Evolutionary conservation across 805 yeast species (phyloP).

Genomic region (Candida suzukii): DNA sequence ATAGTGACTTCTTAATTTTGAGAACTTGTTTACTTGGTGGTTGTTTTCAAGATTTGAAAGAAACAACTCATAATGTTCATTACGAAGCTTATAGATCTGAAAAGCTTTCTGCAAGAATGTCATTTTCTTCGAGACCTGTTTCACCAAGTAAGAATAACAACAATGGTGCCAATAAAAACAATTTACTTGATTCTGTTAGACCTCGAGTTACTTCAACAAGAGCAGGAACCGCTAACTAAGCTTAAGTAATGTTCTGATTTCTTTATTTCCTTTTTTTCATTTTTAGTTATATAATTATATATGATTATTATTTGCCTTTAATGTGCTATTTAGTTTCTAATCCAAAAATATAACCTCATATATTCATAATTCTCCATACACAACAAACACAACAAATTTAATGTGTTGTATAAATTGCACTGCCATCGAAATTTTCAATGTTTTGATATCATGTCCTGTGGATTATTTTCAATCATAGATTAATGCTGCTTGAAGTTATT

Average conservation of each 20-base stretch:
- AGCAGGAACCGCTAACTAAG: background rate
- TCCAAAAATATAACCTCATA: too few species aligned
- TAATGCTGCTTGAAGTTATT: too few species aligned
- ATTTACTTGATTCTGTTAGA: background rate
- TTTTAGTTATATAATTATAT: too few species aligned
- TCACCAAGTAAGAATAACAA: background rate
- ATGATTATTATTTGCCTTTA: too few species aligned
- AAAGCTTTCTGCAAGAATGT: constrained; percentile 10
- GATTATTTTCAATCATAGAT: too few species aligned
- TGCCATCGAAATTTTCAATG: too few species aligned
- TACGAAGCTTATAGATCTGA: constrained; percentile 71
- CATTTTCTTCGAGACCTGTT: background rate
- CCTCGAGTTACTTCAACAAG: background rate
- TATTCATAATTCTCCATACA: too few species aligned
- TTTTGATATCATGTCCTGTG: too few species aligned
- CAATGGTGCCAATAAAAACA: background rate
- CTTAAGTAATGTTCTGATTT: background rate
- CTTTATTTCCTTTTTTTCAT: background rate
- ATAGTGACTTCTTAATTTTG: constrained; percentile 71
- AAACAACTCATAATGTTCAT: constrained; percentile 67
- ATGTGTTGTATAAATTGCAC: too few species aligned
- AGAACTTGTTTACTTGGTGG: constrained; percentile 74
- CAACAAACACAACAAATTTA: too few species aligned
- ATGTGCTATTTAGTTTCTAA: too few species aligned
- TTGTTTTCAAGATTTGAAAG: constrained; percentile 71